Base-by-base conservation (phyloP, 306 rosid species). In the Ceratonia siliqua region DNA sequence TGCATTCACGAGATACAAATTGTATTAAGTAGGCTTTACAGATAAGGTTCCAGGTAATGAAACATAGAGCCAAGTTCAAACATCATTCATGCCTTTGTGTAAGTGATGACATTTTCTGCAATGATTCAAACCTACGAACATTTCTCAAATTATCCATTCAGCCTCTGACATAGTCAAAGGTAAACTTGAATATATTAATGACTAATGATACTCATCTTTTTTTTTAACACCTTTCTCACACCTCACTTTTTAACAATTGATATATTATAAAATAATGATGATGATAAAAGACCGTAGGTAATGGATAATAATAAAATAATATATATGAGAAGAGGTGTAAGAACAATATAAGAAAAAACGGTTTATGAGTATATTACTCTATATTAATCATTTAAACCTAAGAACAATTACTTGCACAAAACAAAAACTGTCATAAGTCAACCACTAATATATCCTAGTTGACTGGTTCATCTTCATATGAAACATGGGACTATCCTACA, bases 1-100 rank as follows among this genome's bases (percentile, higher is more conserved):
- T 94, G 89, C 75, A 73, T 45, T 62, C 28, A 41, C 56, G 62
- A 27, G 30, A 57, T 15, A 33, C 35, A 25, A 15, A 21, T 22
- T 14, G 41, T 2, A 63, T 49, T 62, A 35, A 78, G 52, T 54
- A 80, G 21, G 63, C 3, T 13, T 52, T 8, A 54, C 27, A 25
- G 24, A 65, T 61, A 55, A 21, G 58, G 36, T 61, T 73, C 24
- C 22, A 3, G 2, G 20, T 32, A 58, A 48, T 6, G 22, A 24
- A 21, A 30, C 13, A 27, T 11, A 24, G 64, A 78, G 45, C 52
- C 21, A 78, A 78, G 57, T 33, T 41, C 6, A 22, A 38, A 45
- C 24, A 43, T 22, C 41, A 25, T 45, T 62, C 5, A 54, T 74
- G 33, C 27, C 36, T 41, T 22, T 4, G 52, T 56, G 62, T 57